Conservation (phyloP, 2,329 filamentous ascomycete species). For the Zymoseptoria tritici region DNA sequence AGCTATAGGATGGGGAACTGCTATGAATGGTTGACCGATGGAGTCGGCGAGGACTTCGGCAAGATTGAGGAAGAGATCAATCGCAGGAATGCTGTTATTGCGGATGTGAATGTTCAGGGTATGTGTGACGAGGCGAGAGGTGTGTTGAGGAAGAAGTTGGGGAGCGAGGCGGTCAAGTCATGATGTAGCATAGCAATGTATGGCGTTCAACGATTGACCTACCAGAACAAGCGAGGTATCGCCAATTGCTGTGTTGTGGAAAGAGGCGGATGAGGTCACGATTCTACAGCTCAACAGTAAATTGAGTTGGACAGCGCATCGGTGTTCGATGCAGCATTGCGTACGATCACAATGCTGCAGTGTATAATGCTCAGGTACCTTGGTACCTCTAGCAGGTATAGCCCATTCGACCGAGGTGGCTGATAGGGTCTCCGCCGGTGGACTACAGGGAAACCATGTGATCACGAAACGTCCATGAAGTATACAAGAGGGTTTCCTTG, state of each 20-base stretch:
- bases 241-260: not conserved
- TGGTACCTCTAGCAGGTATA: no score
- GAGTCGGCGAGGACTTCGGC: conserved; percentile 13
- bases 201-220: not conserved
- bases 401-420: no score
- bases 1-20: conserved; percentile 35
- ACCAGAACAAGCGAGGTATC: not conserved
- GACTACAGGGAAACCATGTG: no score
- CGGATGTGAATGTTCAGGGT: conserved; percentile 16
- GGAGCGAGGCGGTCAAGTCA: not conserved
- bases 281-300: not conserved
- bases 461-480: no score
- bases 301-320: not conserved
- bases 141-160: conserved; percentile 9
- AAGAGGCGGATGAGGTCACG: not conserved
- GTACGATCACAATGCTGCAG: no score
- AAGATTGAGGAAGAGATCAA: conserved; percentile 20
- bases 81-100: conserved; percentile 15
- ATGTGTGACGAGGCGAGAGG: conserved; percentile 16
- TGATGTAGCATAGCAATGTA: not conserved
- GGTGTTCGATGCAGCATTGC: no score
- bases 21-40: conserved; percentile 30
- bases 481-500: no score
- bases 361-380: no score
- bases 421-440: no score